Evolutionary conservation across 208 protist genomes (phyloP).

Genomic region (Entamoeba moshkovskii): DNA sequence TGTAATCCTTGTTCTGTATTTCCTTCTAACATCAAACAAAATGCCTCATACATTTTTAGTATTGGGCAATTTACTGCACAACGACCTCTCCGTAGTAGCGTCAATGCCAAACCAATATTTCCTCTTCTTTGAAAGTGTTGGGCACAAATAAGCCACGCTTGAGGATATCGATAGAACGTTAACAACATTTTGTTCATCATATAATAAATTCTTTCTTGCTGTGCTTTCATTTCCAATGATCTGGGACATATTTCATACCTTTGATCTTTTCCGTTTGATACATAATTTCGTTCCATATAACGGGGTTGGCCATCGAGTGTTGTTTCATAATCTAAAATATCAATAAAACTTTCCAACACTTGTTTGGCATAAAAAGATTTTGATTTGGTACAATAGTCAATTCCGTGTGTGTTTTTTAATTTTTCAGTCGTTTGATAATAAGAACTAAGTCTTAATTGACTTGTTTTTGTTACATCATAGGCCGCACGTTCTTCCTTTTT

Average conservation of each 20-base stretch:
- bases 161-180: neutral
- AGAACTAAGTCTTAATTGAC: neutral
- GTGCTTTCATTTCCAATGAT: neutral
- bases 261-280: neutral
- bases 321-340: neutral
- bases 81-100: neutral
- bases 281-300: neutral
- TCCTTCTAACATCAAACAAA: neutral
- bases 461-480: neutral
- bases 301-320: neutral
- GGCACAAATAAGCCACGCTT: neutral
- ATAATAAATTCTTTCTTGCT: neutral
- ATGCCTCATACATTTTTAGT: neutral
- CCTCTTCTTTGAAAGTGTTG: neutral
- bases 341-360: neutral
- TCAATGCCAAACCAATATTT: neutral
- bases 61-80: neutral
- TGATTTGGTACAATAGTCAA: neutral
- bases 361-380: neutral
- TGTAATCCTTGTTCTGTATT: neutral
- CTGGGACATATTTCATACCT: neutral
- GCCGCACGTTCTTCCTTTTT: neutral
- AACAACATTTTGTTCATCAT: neutral
- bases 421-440: neutral
- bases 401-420: neutral